Percentiles rank a stretch among this genome's conserved stretches.
Conservation (phyloP, 2,329 filamentous ascomycete genomes). For the Fusarium kyushuense region DNA sequence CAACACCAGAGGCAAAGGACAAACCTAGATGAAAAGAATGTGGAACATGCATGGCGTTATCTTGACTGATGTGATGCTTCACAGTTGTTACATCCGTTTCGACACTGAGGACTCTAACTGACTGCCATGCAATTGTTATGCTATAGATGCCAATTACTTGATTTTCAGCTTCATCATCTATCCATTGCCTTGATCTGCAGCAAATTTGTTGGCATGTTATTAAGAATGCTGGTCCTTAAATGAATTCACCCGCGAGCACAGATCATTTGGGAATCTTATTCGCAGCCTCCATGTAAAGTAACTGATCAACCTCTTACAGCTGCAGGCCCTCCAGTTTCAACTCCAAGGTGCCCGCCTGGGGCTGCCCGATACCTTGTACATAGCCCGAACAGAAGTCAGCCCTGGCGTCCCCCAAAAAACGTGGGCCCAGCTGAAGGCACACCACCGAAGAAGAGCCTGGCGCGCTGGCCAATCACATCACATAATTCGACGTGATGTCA, state of each 20-base stretch:
- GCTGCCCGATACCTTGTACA: background rate
- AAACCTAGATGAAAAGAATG: constrained; percentile 21
- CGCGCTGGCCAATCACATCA: constrained; percentile 30
- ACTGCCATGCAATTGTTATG: constrained; percentile 1
- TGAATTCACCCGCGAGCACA: constrained; percentile 2
- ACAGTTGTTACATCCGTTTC: constrained; percentile 35
- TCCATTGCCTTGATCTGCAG: constrained; percentile 30
- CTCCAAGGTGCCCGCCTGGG: constrained; percentile 25
- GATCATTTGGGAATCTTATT: background rate
- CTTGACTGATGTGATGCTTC: constrained; percentile 28
- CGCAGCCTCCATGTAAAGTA: background rate
- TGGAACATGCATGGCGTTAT: constrained; percentile 33
- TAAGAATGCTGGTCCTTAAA: constrained; percentile 39
- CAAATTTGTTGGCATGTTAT: constrained; percentile 35
- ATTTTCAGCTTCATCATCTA: constrained; percentile 13
- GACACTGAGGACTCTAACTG: constrained; percentile 5
- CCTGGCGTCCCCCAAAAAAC: constrained; percentile 33
- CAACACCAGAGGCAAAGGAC: constrained; percentile 3
- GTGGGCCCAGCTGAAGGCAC: constrained; percentile 41
- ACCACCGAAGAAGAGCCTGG: constrained; percentile 44
- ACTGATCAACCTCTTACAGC: constrained; percentile 37
- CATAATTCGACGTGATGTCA: constrained; percentile 37
- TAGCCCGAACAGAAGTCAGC: constrained; percentile 38
- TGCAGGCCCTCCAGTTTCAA: constrained; percentile 27
- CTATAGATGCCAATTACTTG: constrained; percentile 10